phyloP scores from a whole-genome alignment of 202 grass and related monocot genomes.

The Schoenoplectus triqueter region DNA sequence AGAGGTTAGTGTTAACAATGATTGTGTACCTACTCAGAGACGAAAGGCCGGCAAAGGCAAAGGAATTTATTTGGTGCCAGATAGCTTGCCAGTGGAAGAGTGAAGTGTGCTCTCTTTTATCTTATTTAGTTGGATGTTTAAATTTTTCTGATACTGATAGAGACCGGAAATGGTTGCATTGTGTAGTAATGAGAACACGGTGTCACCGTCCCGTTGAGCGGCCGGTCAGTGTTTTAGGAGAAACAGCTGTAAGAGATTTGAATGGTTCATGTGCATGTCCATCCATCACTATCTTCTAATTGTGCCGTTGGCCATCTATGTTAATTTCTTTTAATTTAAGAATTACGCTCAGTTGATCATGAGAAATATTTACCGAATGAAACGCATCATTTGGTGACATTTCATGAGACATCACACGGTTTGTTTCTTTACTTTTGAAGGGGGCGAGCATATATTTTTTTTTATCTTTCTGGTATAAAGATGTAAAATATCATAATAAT shows the following conservation, averaged over 20 bases:
- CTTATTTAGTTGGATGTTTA: not conserved
- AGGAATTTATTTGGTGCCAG: slow-evolving; percentile 20
- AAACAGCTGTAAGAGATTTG: slow-evolving; percentile 33
- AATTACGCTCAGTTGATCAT: too few species aligned
- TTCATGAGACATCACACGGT: too few species aligned
- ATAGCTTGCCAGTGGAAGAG: slow-evolving; percentile 17
- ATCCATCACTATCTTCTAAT: not conserved
- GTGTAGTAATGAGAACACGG: slow-evolving; percentile 2
- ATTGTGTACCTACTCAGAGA: slow-evolving; percentile 35
- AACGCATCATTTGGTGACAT: too few species aligned
- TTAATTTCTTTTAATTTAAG: too few species aligned
- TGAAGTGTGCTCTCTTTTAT: slow-evolving; percentile 34
- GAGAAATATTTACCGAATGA: too few species aligned
- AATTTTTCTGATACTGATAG: not conserved
- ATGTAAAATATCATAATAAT: too few species aligned
- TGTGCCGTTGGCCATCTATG: not conserved
- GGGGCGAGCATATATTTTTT: too few species aligned
- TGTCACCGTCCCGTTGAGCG: slow-evolving; percentile 25
- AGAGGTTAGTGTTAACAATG: slow-evolving; percentile 16
- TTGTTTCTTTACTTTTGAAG: too few species aligned
- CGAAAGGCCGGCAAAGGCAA: slow-evolving; percentile 2
- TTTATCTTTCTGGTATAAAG: too few species aligned
- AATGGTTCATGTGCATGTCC: not conserved
- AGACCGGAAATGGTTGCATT: slow-evolving; percentile 5
- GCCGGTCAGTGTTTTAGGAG: slow-evolving; percentile 11